Percentiles rank a stretch among this genome's conserved stretches.
These are phyloP conservation scores for Litsea cubeba DNA, from an alignment of 164 flowering plant genomes.

Conservation along the genomic window DNA sequence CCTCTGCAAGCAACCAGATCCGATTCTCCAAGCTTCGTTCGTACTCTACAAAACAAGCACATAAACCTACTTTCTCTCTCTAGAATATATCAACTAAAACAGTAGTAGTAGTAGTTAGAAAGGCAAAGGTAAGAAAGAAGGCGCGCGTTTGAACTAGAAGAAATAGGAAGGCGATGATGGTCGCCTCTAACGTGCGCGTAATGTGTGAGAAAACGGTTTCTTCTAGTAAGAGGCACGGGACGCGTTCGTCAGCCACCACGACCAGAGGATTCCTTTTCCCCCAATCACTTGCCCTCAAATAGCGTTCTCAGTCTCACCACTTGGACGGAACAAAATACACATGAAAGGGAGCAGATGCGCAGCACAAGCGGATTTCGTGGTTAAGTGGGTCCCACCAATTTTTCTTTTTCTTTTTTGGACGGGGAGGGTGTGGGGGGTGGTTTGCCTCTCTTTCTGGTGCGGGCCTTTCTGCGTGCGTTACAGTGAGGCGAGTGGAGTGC, in stretches of 20 bases:
- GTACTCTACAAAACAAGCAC: not conserved
- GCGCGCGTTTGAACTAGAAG: not conserved
- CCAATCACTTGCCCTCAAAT: not conserved
- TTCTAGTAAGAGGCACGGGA: too few relatives aligned
- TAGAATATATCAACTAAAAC: too few relatives aligned
- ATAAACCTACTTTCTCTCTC: not conserved
- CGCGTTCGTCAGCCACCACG: too few relatives aligned
- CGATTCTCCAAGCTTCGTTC: not conserved
- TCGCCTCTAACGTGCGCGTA: slow-evolving; percentile 1
- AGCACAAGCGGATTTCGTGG: slow-evolving; percentile 1
- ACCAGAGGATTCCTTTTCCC: not conserved
- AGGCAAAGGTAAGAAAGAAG: not conserved
- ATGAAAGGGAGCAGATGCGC: not conserved
- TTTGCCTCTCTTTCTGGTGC: too few relatives aligned
- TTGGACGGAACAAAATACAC: not conserved
- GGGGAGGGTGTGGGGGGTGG: too few relatives aligned
- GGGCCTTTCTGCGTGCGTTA: not conserved
- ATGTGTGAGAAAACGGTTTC: not conserved
- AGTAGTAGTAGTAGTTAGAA: too few relatives aligned
- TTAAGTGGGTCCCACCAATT: not conserved
- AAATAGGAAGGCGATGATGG: not conserved
- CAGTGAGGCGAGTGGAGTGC: not conserved
- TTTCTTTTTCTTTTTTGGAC: too few relatives aligned
- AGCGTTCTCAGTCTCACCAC: not conserved
- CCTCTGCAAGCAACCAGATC: not conserved